phyloP scores from a whole-genome alignment of 768 basidiomycete species.

The Albatrellus ellisii region DNA sequence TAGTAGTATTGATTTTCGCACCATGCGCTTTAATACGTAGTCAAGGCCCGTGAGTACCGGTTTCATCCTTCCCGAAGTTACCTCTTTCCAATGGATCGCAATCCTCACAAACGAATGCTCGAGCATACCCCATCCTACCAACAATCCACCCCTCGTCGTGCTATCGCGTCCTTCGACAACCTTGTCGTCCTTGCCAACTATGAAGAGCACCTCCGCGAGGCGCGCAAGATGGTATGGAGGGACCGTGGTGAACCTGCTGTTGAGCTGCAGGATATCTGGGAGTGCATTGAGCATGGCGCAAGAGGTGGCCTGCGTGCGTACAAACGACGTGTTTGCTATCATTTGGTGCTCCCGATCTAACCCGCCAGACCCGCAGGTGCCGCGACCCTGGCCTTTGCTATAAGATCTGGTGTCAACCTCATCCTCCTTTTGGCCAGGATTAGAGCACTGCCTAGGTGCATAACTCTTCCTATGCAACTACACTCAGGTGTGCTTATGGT shows the following conservation, averaged over 20 bases:
- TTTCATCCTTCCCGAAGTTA: too few species aligned
- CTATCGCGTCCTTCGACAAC: slow-evolving; percentile 73
- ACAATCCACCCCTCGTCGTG: slow-evolving; percentile 37
- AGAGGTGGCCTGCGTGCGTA: slow-evolving; percentile 60
- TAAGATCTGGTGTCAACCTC: slow-evolving; percentile 75
- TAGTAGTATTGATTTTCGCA: too few species aligned
- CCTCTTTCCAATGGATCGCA: slow-evolving; percentile 4
- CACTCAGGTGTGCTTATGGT: neutral
- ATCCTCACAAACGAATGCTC: neutral
- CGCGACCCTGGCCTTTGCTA: slow-evolving; percentile 63
- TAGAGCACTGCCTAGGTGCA: slow-evolving; percentile 52
- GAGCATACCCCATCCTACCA: slow-evolving; percentile 24
- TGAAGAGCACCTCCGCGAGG: slow-evolving; percentile 59
- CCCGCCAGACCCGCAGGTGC: slow-evolving; percentile 43
- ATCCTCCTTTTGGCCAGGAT: slow-evolving; percentile 67
- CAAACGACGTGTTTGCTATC: neutral
- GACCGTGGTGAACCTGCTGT: slow-evolving; percentile 66
- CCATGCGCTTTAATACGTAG: too few species aligned
- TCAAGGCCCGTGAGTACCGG: too few species aligned
- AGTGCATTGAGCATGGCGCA: slow-evolving; percentile 59
- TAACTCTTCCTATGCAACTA: neutral
- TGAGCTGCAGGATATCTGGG: slow-evolving; percentile 47
- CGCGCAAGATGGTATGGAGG: slow-evolving; percentile 73
- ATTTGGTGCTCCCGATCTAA: neutral
- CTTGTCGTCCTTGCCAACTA: slow-evolving; percentile 76